Conservation (phyloP, 2,329 filamentous ascomycete genomes). For the Monosporascus sp. region DNA sequence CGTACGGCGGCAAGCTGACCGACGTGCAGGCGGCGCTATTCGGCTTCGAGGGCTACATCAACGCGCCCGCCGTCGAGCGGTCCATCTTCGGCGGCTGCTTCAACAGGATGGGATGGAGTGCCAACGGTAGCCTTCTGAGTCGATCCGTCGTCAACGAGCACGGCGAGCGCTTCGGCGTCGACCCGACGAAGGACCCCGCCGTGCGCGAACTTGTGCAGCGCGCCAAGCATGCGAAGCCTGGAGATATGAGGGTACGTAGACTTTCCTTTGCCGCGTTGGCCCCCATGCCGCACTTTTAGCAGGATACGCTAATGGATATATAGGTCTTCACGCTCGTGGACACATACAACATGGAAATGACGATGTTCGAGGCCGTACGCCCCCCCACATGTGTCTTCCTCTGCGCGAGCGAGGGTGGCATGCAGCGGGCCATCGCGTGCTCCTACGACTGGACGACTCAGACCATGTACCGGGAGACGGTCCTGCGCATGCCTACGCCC, state of each 20-base stretch:
- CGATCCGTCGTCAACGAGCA: neutral
- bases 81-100: conserved; percentile 7
- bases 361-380: conserved; percentile 23
- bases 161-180: neutral
- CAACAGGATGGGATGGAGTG: conserved; percentile 8
- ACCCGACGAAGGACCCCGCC: neutral
- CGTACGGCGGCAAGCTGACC: conserved; percentile 7
- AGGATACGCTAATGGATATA: neutral
- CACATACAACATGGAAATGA: conserved; percentile 36
- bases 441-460: conserved; percentile 37
- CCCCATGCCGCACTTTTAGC: neutral
- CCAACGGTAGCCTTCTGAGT: conserved; percentile 5
- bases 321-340: conserved; percentile 32
- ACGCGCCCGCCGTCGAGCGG: conserved; percentile 4
- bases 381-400: conserved; percentile 35
- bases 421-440: conserved; percentile 39
- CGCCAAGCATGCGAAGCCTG: neutral
- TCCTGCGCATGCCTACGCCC: conserved; percentile 33
- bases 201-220: neutral
- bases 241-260: neutral
- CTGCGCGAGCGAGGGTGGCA: conserved; percentile 38
- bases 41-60: conserved; percentile 1
- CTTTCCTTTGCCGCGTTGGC: no score
- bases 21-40: conserved; percentile 1
- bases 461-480: conserved; percentile 36